Evolutionary conservation across 768 basidiomycete genomes (phyloP).

Genomic region (Boletus bicolor): DNA sequence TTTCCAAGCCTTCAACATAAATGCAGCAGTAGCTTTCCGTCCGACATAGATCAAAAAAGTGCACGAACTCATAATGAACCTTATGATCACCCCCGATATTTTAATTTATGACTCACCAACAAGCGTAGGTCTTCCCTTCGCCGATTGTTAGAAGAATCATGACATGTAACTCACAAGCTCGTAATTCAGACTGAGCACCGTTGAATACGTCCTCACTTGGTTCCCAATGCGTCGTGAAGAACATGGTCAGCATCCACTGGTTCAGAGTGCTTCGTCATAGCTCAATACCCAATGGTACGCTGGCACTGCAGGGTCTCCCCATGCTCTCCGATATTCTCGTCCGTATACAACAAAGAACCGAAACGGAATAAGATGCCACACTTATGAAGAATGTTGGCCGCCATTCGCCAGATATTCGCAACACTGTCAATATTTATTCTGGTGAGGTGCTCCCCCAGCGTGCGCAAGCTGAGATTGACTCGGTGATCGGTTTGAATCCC

Average conservation of each 20-base stretch:
- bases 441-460: slow-evolving; percentile 13
- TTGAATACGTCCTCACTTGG: slow-evolving; percentile 7
- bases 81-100: slow-evolving; percentile 23
- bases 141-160: not conserved
- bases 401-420: slow-evolving; percentile 1
- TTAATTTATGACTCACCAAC: slow-evolving; percentile 14
- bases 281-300: not conserved
- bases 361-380: not conserved
- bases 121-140: slow-evolving; percentile 6
- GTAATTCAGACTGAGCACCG: slow-evolving; percentile 4
- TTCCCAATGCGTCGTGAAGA: not conserved
- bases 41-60: slow-evolving; percentile 31
- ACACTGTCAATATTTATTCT: slow-evolving; percentile 5
- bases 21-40: slow-evolving; percentile 23
- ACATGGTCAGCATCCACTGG: slow-evolving; percentile 3
- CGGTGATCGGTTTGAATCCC: slow-evolving; percentile 1
- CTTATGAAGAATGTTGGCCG: not conserved
- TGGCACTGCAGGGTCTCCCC: slow-evolving; percentile 8
- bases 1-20: slow-evolving; percentile 31
- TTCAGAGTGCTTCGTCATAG: not conserved
- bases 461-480: slow-evolving; percentile 16
- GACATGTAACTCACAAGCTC: not conserved
- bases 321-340: slow-evolving; percentile 12
- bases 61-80: slow-evolving; percentile 24
- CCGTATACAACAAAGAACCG: not conserved